Evolutionary conservation across 345 rosid species (phyloP), one percentile per base, ranked within the genome.

Genomic region (Garcia nutans): DNA sequence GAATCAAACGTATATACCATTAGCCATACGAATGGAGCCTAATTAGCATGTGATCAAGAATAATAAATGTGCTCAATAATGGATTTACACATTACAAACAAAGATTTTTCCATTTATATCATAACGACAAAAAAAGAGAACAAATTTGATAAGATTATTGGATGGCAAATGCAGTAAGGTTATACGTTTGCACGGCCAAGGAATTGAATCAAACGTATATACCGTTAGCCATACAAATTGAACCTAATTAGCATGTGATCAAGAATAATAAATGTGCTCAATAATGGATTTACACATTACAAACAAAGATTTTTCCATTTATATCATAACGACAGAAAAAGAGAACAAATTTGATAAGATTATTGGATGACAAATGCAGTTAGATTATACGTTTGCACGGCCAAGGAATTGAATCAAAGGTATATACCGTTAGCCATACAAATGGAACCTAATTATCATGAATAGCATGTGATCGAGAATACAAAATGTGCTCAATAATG

Each of bases 131-230:
- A 54, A 26, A 73, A 23, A 68, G 22, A 22, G 24, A 68, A 3
- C 17, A 37, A 10, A 16, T 33, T 44, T 52, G 28, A 60, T 15
- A 8, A 12, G 62, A 50, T 52, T 72, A 47, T 59, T 41, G 58
- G 69, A 77, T 49, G 74, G 45, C 19, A 66, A 63, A 68, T 65
- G 65, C 68, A 9, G 12, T 42, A 57, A 28, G 56, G 57, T 54
- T 7, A 57, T 50, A 31, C 23, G 23, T 49, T 54, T 24, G 67
- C 41, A 23, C 60, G 47, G 59, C 26, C 47, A 45, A 45, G 31
- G 47, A 45, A 66, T 75, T 45, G 20, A 69, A 74, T 70, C 45
- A 24, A 52, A 66, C 12, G 55, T 67, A 45, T 61, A 17, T 28
- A 44, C 15, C 5, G 70, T 56, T 61, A 24, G 24, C 54, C 70